Conservation (phyloP, 164 flowering plant species). For the Warburgia ugandensis region DNA sequence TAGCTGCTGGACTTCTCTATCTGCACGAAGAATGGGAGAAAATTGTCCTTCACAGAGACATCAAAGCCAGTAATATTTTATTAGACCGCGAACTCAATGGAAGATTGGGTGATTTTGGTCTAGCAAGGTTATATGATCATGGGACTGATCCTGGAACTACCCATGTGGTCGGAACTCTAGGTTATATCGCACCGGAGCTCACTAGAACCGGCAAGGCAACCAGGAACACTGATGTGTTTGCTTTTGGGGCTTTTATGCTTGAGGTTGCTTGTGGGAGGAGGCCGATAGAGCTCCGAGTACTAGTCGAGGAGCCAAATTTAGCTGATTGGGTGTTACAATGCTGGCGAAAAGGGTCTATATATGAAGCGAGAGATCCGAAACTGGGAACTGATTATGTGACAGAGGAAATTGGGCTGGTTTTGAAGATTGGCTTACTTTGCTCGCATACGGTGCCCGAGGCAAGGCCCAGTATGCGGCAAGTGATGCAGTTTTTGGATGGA, state of each 20-base stretch:
- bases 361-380: constrained; percentile 14
- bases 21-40: constrained; percentile 38
- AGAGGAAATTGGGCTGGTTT: constrained; percentile 17
- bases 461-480: constrained; percentile 19
- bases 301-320: constrained; percentile 8
- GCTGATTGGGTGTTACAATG: constrained; percentile 24
- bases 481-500: constrained; percentile 12
- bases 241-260: constrained; percentile 31
- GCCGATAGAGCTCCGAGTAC: constrained; percentile 15
- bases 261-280: constrained; percentile 37
- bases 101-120: constrained; percentile 34
- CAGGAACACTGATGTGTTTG: constrained; percentile 26
- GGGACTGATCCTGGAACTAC: constrained; percentile 26
- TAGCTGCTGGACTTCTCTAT: constrained; percentile 28
- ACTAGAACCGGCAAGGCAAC: constrained; percentile 27
- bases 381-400: constrained; percentile 5
- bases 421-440: constrained; percentile 22
- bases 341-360: constrained; percentile 13
- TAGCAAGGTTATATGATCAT: constrained; percentile 27
- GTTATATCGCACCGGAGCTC: constrained; percentile 37
- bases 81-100: constrained; percentile 29
- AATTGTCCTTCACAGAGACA: constrained; percentile 34
- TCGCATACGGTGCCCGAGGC: constrained; percentile 8
- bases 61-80: constrained; percentile 33
- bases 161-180: constrained; percentile 30